These are phyloP conservation scores for Agaricus subrufescens DNA, from an alignment of 768 basidiomycete species.

Conservation along the genomic window DNA sequence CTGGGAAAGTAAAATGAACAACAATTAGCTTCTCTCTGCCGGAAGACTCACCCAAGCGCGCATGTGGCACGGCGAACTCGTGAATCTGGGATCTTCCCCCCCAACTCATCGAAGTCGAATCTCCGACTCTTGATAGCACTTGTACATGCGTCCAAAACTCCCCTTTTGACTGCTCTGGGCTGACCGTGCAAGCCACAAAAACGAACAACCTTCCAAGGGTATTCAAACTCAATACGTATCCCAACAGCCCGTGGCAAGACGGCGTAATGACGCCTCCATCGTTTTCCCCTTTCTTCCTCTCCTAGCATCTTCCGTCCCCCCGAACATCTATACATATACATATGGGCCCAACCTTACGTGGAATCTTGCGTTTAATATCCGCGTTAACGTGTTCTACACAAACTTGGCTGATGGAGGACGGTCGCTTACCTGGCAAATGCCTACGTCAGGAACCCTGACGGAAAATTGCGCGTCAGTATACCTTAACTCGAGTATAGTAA, in stretches of 20 bases:
- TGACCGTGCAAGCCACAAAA: not conserved
- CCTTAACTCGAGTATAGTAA: slow-evolving; percentile 1
- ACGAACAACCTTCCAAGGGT: slow-evolving; percentile 3
- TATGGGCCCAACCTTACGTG: slow-evolving; percentile 7
- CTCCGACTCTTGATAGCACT: slow-evolving; percentile 3
- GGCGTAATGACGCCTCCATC: not conserved
- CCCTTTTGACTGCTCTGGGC: not conserved
- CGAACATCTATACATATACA: slow-evolving; percentile 6
- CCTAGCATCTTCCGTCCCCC: slow-evolving; percentile 4
- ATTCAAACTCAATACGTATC: not conserved
- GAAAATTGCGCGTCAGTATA: not conserved
- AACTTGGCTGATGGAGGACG: slow-evolving; percentile 8
- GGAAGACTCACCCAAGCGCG: slow-evolving; percentile 4
- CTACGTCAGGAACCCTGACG: slow-evolving; percentile 8
- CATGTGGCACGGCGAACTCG: slow-evolving; percentile 2
- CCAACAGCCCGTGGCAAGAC: slow-evolving; percentile 3
- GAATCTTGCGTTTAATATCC: slow-evolving; percentile 8
- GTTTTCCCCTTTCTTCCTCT: not conserved
- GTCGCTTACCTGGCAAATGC: slow-evolving; percentile 2
- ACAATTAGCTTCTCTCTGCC: slow-evolving; percentile 4
- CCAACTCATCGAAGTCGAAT: not conserved
- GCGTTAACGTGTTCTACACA: slow-evolving; percentile 3
- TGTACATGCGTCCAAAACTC: not conserved
- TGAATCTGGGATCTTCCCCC: slow-evolving; percentile 8
- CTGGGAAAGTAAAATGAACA: slow-evolving; percentile 2